Base-by-base conservation (phyloP, 371 early-diverging fungal species). In the Mucor plumbeus region DNA sequence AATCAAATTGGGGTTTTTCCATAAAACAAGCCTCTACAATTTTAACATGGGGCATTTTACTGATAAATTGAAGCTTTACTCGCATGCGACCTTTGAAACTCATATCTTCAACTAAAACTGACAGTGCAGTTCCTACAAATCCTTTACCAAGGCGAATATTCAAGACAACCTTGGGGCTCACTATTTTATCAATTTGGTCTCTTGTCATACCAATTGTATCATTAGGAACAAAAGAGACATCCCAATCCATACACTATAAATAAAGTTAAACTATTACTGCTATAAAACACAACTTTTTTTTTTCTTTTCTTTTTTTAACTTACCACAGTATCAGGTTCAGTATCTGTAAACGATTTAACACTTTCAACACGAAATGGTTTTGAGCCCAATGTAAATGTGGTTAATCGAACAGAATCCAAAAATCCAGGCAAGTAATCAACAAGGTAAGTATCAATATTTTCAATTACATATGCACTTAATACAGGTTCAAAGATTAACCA, bases 401-500 rank as follows among this genome's bases (percentile, higher is more conserved):
- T 90, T 31, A 99, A 85, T 19, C 89, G 83, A 43, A 99, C 83
- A 17, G 94, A 92, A 68, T 96, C 96, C 61, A 98, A 76, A 78
- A 98, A 96, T 1, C 88, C 85, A 0, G 99, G 97, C 39, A 92
- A 89, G 60, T 88, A 90, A 48, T 93, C 89, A 3, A 86, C 90
- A 53, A 97, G 74, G 47, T 92, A 84, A 19, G 81, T 81, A 80
- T 94, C 91, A 43, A 92, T 88, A 26, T 84, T 85, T 50, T 88
- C 89, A 34, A 91, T 87, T 21, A 97, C 87, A 39, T 87, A 85
- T 8, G 89, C 85, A 59, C 96, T 92, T 44, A 99, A 77, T 3
- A 88, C 87, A 11, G 98, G 97, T 80, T 99, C 99, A 67, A 92
- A 94, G 57, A 95, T 94, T 21, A 92, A 82, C 99, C 99, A 99